Evolutionary conservation across 2,329 filamentous ascomycete genomes (phyloP).

Genomic region (Diaporthe eres): DNA sequence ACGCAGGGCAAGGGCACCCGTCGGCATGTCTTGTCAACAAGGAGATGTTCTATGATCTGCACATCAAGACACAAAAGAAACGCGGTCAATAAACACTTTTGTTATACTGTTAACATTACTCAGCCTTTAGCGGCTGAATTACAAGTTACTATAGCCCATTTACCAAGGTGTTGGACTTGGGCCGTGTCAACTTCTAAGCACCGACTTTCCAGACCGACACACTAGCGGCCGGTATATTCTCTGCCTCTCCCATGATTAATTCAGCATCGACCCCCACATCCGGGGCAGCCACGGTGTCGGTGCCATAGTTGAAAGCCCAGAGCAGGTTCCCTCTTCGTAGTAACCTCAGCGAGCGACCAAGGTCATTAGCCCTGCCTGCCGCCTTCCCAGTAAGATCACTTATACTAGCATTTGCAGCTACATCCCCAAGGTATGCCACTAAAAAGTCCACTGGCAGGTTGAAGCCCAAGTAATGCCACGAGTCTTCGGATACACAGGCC

Average conservation of each 20-base stretch:
- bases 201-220: conserved; percentile 43
- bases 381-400: conserved; percentile 41
- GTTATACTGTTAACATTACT: not conserved
- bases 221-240: conserved; percentile 43
- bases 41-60: not conserved
- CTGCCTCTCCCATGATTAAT: conserved; percentile 41
- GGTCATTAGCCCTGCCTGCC: conserved; percentile 41
- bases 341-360: conserved; percentile 43
- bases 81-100: too few relatives aligned
- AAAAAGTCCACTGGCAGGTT: conserved; percentile 45
- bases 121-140: not conserved
- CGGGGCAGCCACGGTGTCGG: conserved; percentile 41
- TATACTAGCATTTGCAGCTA: conserved; percentile 42
- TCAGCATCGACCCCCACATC: conserved; percentile 20
- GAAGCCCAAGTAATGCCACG: conserved; percentile 45
- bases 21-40: not conserved
- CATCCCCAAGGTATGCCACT: conserved; percentile 44
- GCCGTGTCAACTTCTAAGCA: not conserved
- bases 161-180: not conserved
- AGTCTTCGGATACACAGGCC: conserved; percentile 41
- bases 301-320: conserved; percentile 46
- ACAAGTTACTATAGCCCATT: not conserved
- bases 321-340: conserved; percentile 42
- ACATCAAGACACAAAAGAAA: not conserved
- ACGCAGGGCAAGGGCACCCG: not conserved